Conservation (phyloP, 768 basidiomycete species). For the Pleurotus pulmonarius region DNA sequence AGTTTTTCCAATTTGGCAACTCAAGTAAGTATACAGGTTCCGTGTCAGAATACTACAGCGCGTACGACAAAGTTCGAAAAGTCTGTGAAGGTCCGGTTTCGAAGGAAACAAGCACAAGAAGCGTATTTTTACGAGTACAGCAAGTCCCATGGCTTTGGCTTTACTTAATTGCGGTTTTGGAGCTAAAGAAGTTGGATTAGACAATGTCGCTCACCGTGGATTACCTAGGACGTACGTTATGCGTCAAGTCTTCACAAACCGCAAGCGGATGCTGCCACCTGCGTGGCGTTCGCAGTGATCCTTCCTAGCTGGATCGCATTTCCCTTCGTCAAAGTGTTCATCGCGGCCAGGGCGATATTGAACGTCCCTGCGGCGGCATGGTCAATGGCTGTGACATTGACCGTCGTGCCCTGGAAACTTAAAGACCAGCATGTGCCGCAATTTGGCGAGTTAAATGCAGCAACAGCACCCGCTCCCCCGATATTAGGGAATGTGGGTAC, state of each 20-base stretch:
- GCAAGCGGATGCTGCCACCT: conserved; percentile 46
- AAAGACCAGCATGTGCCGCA: conserved; percentile 64
- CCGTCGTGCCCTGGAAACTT: conserved; percentile 36
- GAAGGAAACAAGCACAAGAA: no score
- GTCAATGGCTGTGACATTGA: conserved; percentile 54
- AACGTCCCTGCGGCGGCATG: conserved; percentile 36
- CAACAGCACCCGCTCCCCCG: conserved; percentile 49
- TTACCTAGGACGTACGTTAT: neutral
- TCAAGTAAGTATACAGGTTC: no score
- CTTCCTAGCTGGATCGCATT: conserved; percentile 45
- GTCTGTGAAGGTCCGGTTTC: no score
- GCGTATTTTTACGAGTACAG: no score
- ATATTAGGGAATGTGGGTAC: conserved; percentile 59
- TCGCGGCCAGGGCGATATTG: conserved; percentile 47
- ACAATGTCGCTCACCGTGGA: neutral
- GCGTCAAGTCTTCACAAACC: conserved; percentile 30
- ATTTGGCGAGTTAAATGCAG: conserved; percentile 44
- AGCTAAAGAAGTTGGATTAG: neutral
- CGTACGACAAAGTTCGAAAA: no score
- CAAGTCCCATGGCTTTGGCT: no score
- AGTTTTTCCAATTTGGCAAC: no score
- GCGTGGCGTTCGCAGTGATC: conserved; percentile 36
- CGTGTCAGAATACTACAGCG: no score
- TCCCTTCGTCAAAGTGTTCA: conserved; percentile 49
- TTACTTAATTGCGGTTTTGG: neutral